Conservation (phyloP, 192 early-diverging fungal genomes). For the Coemansia sp. region DNA sequence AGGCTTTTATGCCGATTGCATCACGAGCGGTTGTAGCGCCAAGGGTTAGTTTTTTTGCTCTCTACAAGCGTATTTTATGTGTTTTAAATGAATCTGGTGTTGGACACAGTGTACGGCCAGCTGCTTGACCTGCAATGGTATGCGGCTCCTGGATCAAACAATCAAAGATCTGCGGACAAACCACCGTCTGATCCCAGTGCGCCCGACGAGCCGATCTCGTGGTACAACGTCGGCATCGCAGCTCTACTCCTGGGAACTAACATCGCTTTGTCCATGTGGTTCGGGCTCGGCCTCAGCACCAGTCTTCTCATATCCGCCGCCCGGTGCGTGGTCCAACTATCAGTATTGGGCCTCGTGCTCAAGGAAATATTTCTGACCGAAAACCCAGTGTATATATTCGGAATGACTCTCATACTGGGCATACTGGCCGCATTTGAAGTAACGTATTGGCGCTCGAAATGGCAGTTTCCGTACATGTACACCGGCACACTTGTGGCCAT, state of each 20-base stretch:
- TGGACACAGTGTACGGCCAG: slow-evolving; percentile 12
- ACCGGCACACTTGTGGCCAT: slow-evolving; percentile 53
- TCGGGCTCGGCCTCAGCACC: slow-evolving; percentile 66
- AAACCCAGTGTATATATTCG: slow-evolving; percentile 62
- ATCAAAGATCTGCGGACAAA: not conserved
- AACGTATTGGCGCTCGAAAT: slow-evolving; percentile 70
- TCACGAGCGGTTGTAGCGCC: not conserved
- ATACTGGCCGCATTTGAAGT: slow-evolving; percentile 67
- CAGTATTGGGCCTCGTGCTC: slow-evolving; percentile 67
- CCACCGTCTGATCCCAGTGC: slow-evolving; percentile 21
- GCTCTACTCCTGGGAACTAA: slow-evolving; percentile 62
- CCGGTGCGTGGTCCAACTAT: slow-evolving; percentile 79
- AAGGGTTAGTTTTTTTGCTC: not conserved
- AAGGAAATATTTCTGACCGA: slow-evolving; percentile 66
- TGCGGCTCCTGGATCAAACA: slow-evolving; percentile 2
- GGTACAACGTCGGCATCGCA: slow-evolving; percentile 64
- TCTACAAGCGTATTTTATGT: no score
- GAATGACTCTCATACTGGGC: slow-evolving; percentile 61
- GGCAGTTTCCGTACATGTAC: slow-evolving; percentile 74
- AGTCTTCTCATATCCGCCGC: slow-evolving; percentile 66
- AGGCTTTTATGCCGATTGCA: not conserved
- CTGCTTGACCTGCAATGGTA: slow-evolving; percentile 30
- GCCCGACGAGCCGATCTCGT: slow-evolving; percentile 37
- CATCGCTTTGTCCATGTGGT: slow-evolving; percentile 57
- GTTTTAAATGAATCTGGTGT: not conserved